phyloP scores from a whole-genome alignment of 1,284 basidiomycete species.

The Pisolithus thermaeus region DNA sequence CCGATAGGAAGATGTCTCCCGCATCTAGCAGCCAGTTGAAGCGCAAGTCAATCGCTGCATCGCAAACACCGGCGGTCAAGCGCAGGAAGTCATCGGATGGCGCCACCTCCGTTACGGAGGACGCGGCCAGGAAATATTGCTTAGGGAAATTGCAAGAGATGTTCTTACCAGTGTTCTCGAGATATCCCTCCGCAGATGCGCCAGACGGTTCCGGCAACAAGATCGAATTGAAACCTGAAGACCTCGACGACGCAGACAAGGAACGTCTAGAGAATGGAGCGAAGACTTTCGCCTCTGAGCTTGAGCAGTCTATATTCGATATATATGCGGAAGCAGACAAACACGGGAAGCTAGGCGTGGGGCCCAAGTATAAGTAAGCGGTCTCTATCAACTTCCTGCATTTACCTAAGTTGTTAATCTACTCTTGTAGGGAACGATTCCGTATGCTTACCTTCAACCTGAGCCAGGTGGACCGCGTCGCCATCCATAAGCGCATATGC shows the following conservation, averaged over 20 bases:
- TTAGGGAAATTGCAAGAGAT: constrained; percentile 65
- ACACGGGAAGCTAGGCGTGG: constrained; percentile 58
- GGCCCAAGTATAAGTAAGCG: constrained; percentile 73
- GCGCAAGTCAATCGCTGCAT: constrained; percentile 35
- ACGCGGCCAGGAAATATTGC: constrained; percentile 72
- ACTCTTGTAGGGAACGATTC: constrained; percentile 63
- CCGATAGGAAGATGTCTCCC: constrained; percentile 20
- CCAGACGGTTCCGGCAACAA: constrained; percentile 19
- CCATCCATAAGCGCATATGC: constrained; percentile 71
- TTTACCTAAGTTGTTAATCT: constrained; percentile 2
- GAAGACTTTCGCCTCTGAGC: constrained; percentile 54
- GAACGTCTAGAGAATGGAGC: constrained; percentile 46
- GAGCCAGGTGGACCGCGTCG: constrained; percentile 66
- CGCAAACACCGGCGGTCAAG: constrained; percentile 33
- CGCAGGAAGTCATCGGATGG: constrained; percentile 39
- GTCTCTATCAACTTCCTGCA: not conserved
- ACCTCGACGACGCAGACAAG: constrained; percentile 55
- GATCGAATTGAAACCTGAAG: constrained; percentile 34
- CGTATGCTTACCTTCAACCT: constrained; percentile 79
- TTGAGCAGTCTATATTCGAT: constrained; percentile 68
- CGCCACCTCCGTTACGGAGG: constrained; percentile 42
- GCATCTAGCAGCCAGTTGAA: constrained; percentile 27
- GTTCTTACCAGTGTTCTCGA: constrained; percentile 60
- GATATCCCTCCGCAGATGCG: constrained; percentile 47
- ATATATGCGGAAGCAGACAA: constrained; percentile 74